Base-by-base conservation (phyloP, 2,329 filamentous ascomycete species). In the Colletotrichum aenigma region DNA sequence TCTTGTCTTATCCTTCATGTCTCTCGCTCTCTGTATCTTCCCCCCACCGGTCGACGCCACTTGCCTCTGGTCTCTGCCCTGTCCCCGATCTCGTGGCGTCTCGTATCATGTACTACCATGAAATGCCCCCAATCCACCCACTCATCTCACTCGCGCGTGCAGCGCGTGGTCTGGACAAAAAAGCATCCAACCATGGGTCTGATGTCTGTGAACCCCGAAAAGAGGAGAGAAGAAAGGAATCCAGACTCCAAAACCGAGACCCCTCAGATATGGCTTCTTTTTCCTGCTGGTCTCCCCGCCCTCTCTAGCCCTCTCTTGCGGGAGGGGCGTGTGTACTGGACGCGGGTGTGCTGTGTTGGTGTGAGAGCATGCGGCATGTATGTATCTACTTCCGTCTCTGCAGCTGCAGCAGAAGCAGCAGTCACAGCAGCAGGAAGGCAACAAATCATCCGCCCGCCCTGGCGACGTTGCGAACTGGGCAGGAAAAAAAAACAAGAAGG, bases 31-130 rank as follows among this genome's bases (percentile, higher is more conserved):
- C 10, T 36, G 13, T 55, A 9, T 52, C 66, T 30, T 28, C n/a
- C 43, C 60, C 66, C 34, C 60, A 43, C 38, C 34, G 36, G 43
- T 52, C 43, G 43, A 66, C 74, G 74, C 64, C 74, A 76, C 70
- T 69, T 48, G 15, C 34, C 43, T 52, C 43, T 52, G 43, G 43
- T 52, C 43, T 34, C 36, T 65, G 60, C 68, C 58, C 24, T 55
- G 68, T 21, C 43, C n/a, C 26, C 56, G 60, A 60, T 66, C 56
- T 68, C 73, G 58, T 64, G 56, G 67, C 62, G 43, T 60, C 73
- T 75, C 73, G 69, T 73, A 73, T 75, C 58, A 38, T 48, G 58
- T 71, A 66, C 61, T 12, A 66, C 56, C 21, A 58, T 32, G 0
- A 24, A n/a, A 26, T 32, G 18, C 58, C 18, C 26, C 16, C 58